phyloP scores from a whole-genome alignment of 495 filamentous ascomycete species.

The Penicillium cataractarum region DNA sequence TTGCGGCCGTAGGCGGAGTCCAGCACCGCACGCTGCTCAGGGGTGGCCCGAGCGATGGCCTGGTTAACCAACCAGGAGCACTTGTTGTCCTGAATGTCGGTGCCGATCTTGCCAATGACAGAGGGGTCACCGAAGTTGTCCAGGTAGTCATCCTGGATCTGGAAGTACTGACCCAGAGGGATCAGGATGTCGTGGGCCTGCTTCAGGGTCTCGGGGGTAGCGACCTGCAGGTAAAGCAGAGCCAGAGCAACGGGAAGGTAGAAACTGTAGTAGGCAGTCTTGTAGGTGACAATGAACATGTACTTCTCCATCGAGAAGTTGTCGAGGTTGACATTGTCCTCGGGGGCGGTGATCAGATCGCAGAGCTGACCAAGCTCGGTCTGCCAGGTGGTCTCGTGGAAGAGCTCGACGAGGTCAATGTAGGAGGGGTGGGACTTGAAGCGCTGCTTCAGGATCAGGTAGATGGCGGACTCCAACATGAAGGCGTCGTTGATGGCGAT shows the following conservation, averaged over 20 bases:
- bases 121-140: slow-evolving; percentile 93
- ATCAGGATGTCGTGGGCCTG: slow-evolving; percentile 90
- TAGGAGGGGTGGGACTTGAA: slow-evolving; percentile 86
- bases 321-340: slow-evolving; percentile 82
- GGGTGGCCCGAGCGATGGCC: slow-evolving; percentile 73
- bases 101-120: slow-evolving; percentile 98
- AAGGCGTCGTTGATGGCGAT: slow-evolving; percentile 98
- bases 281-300: slow-evolving; percentile 98
- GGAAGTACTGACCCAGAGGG: slow-evolving; percentile 99
- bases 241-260: slow-evolving; percentile 97
- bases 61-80: slow-evolving; percentile 98
- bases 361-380: slow-evolving; percentile 94
- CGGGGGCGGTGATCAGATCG: slow-evolving; percentile 93
- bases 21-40: slow-evolving; percentile 78
- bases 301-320: slow-evolving; percentile 96
- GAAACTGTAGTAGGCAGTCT: slow-evolving; percentile 98
- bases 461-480: slow-evolving; percentile 91
- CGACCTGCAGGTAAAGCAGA: slow-evolving; percentile 76
- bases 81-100: slow-evolving; percentile 99
- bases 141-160: slow-evolving; percentile 97
- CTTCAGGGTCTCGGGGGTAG: slow-evolving; percentile 81
- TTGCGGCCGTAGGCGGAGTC: slow-evolving; percentile 91
- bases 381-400: slow-evolving; percentile 90
- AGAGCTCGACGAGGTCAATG: slow-evolving; percentile 88
- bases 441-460: slow-evolving; percentile 86